A percentile compares a stretch with the other conserved stretches of the same genome.
Conservation (phyloP, 2,329 filamentous ascomycete species). For the Colletotrichum paranaense region DNA sequence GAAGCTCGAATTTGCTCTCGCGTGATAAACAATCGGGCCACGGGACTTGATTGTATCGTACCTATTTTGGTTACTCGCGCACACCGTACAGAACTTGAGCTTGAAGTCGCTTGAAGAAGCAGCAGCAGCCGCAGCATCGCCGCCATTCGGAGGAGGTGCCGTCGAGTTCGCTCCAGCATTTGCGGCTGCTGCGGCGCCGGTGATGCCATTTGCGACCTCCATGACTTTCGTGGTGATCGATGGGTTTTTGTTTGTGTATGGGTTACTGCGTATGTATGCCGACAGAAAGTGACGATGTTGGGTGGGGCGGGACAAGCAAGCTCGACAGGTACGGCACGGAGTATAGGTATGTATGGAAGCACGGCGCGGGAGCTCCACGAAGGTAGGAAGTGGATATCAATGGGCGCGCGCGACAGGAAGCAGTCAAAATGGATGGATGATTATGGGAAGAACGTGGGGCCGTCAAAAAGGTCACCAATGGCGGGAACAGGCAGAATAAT, state of each 20-base stretch:
- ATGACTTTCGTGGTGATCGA: constrained; percentile 38
- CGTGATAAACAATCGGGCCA: too few relatives aligned
- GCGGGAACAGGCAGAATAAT: not conserved
- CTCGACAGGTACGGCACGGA: not conserved
- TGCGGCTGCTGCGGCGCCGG: constrained; percentile 39
- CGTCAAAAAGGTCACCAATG: not conserved
- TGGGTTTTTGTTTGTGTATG: not conserved
- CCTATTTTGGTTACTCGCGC: constrained; percentile 97
- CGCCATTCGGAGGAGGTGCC: constrained; percentile 52
- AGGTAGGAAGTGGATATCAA: not conserved
- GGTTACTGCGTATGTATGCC: too few relatives aligned
- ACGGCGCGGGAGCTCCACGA: not conserved
- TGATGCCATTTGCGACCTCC: constrained; percentile 56
- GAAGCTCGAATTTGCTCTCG: not conserved
- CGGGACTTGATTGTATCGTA: constrained; percentile 52
- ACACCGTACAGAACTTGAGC: constrained; percentile 98
- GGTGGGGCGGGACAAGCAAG: constrained; percentile 10
- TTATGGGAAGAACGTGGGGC: not conserved
- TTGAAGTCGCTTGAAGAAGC: constrained; percentile 76
- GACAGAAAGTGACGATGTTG: constrained; percentile 1
- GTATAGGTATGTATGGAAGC: not conserved
- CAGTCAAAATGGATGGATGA: not conserved
- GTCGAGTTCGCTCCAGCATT: constrained; percentile 40
- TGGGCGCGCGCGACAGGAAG: not conserved
- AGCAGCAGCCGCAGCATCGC: constrained; percentile 57